Evolutionary conservation across 495 filamentous ascomycete genomes (phyloP).

Genomic region (Daldinia bambusicola): DNA sequence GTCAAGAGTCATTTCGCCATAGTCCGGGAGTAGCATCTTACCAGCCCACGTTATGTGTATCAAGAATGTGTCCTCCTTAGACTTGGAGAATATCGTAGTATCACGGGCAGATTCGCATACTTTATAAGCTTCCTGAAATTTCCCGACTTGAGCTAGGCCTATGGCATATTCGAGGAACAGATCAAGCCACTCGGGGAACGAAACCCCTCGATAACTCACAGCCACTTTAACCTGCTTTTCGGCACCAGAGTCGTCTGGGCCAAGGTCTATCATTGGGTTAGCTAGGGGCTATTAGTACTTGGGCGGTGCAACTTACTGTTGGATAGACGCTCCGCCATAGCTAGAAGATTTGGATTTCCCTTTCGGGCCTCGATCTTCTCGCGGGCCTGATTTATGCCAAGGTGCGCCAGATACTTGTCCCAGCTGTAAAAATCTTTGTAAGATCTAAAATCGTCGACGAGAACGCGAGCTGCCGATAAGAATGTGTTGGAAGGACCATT

Average conservation of each 20-base stretch:
- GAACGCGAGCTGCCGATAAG: constrained; percentile 76
- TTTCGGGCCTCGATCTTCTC: constrained; percentile 58
- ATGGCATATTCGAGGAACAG: constrained; percentile 90
- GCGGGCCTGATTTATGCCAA: constrained; percentile 68
- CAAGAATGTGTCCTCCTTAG: constrained; percentile 70
- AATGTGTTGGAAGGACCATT: constrained; percentile 37
- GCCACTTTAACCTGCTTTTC: constrained; percentile 40
- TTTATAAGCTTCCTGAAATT: constrained; percentile 75
- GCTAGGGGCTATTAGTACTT: constrained; percentile 4
- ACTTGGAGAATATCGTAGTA: constrained; percentile 80
- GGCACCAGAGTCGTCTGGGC: constrained; percentile 30
- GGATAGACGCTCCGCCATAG: constrained; percentile 73
- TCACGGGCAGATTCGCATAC: constrained; percentile 76
- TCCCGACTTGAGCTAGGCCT: constrained; percentile 67
- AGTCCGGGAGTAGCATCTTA: constrained; percentile 50
- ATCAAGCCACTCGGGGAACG: constrained; percentile 85
- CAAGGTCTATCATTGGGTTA: constrained; percentile 38
- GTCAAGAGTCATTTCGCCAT: background rate
- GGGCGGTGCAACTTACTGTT: constrained; percentile 54
- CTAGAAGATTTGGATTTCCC: constrained; percentile 70
- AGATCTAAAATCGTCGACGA: constrained; percentile 82
- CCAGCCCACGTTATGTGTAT: constrained; percentile 85
- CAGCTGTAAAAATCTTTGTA: constrained; percentile 81
- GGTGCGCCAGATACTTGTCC: constrained; percentile 74
- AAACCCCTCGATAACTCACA: constrained; percentile 74